Conservation (phyloP, 176 grass and related monocot genomes). For the Aegilops tauschii region DNA sequence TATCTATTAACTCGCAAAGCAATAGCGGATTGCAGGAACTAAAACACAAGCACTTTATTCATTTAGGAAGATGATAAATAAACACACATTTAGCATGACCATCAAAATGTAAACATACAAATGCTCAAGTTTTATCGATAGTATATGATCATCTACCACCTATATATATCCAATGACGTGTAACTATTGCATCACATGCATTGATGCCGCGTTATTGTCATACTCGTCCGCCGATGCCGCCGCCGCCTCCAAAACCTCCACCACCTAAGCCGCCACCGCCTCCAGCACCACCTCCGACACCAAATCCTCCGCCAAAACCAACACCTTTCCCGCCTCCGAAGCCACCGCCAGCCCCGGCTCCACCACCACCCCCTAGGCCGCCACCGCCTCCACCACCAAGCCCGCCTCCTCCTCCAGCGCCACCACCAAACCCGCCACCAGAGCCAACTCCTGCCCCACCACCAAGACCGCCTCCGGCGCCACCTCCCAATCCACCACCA, state of each 20-base stretch:
- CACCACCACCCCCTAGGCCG: constrained; percentile 8
- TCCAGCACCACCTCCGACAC: not conserved
- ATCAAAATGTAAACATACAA: not conserved
- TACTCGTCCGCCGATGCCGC: not conserved
- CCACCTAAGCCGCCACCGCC: constrained; percentile 3
- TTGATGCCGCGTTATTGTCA: not conserved
- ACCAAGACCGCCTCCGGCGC: not conserved
- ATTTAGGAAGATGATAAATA: constrained; percentile 3
- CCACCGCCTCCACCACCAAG: not conserved
- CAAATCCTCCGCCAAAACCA: not conserved
- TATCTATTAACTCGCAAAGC: not conserved
- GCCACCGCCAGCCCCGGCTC: not conserved
- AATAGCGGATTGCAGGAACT: not conserved
- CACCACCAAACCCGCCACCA: constrained; percentile 24
- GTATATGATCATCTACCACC: not conserved
- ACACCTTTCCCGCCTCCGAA: not conserved
- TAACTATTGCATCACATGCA: too few relatives aligned
- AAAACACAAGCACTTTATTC: constrained; percentile 13
- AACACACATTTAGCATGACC: not conserved
- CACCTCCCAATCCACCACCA: not conserved
- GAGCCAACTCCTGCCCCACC: not conserved
- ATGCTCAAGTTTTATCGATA: not conserved
- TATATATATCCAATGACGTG: not conserved
- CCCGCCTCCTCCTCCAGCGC: not conserved
- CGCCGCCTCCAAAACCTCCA: not conserved